Evolutionary conservation across 176 grass and related monocot genomes (phyloP), one percentile per base, ranked within the genome.

Genomic region (Oropetium thomaeum): DNA sequence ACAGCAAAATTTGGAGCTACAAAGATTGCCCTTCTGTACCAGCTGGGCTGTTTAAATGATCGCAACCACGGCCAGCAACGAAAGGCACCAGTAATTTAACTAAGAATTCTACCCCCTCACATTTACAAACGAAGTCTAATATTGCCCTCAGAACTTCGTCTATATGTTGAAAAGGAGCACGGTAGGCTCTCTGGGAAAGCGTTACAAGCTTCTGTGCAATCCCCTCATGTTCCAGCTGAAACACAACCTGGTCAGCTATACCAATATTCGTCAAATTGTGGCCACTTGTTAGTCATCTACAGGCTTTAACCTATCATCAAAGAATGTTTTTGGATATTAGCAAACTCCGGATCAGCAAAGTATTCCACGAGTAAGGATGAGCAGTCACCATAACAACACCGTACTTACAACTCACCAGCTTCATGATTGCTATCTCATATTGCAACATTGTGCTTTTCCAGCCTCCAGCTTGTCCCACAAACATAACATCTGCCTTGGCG

Each of bases 401-500:
- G 22, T 48, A 30, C 70, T 29, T 29, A 30, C 25, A 58, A 58
- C 23, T 28, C 10, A 68, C 54, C 70, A 48, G 13, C 9, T 75
- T 39, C 44, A 59, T 48, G 44, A 19, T n/a, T 71, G 70, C 85
- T 87, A 97, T 91, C 90, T 88, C 94, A 93, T 93, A 64, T 93
- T 93, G 83, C 93, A 97, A 49, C 93, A 97, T 31, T 86, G 80
- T 12, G 93, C 85, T 75, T 67, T 89, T 35, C 94, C 88, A 37
- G 81, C 52, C 73, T 82, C 83, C 54, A 97, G 72, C 71, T 97
- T 97, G 74, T 93, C 86, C 94, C 94, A 97, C 86, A 97, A 71
- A 90, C 94, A 97, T 13, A 90, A n/a, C 94, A 97, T 97, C 78
- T 93, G 94, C 88, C 88, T 86, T 0, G 88, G 94, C 7, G 94